Percentiles rank a stretch among this genome's conserved stretches.
Conservation (phyloP, 148 eudicot genomes). For the Heliamphora exappendiculata region DNA sequence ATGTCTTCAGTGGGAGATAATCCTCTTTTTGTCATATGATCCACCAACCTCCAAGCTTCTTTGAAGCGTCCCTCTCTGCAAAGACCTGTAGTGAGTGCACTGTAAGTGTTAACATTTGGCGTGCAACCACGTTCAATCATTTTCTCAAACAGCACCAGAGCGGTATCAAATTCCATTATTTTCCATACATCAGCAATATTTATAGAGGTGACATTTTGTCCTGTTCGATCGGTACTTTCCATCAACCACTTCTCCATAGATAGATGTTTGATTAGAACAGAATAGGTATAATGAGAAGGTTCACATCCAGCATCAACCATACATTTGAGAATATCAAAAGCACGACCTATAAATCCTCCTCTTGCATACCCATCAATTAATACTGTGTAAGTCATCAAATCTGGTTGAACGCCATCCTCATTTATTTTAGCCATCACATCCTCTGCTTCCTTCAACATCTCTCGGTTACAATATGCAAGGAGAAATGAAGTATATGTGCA, state of each 20-base stretch:
- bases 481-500: constrained; percentile 66
- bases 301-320: constrained; percentile 63
- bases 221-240: constrained; percentile 14
- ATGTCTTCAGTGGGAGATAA: constrained; percentile 50
- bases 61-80: constrained; percentile 51
- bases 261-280: constrained; percentile 63
- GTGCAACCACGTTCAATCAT: constrained; percentile 51
- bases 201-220: constrained; percentile 19
- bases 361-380: constrained; percentile 67
- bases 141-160: constrained; percentile 41
- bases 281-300: constrained; percentile 69
- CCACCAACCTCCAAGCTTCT: constrained; percentile 52
- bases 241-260: constrained; percentile 22
- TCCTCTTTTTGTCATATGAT: constrained; percentile 48
- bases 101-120: constrained; percentile 38
- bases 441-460: constrained; percentile 63
- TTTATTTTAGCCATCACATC: constrained; percentile 51
- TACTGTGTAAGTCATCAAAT: constrained; percentile 57
- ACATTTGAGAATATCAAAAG: constrained; percentile 51
- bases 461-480: constrained; percentile 58
- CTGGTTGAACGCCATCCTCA: constrained; percentile 44
- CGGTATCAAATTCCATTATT: constrained; percentile 56
- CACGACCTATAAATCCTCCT: constrained; percentile 34
- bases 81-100: constrained; percentile 48
- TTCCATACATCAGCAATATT: constrained; percentile 61